phyloP scores from a whole-genome alignment of 2,329 filamentous ascomycete species.

The Tetracladium maxilliforme region DNA sequence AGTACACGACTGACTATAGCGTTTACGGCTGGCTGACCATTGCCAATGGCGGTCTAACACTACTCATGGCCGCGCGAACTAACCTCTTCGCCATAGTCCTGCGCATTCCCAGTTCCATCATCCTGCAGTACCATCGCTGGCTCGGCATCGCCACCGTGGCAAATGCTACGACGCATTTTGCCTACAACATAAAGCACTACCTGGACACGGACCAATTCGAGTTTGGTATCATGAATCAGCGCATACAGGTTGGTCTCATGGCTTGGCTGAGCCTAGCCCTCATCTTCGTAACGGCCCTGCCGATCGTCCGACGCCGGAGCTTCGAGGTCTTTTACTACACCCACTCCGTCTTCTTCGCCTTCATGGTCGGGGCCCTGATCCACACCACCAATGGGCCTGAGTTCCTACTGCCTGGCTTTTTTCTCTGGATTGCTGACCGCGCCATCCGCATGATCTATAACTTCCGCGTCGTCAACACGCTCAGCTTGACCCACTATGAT shows the following conservation, averaged over 20 bases:
- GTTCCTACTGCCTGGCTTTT: slow-evolving; percentile 9
- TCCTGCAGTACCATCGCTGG: slow-evolving; percentile 10
- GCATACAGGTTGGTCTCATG: slow-evolving; percentile 9
- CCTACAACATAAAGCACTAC: slow-evolving; percentile 8
- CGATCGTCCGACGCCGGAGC: slow-evolving; percentile 5
- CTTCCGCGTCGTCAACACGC: slow-evolving; percentile 5
- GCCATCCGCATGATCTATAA: slow-evolving; percentile 8
- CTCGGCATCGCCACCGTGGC: slow-evolving; percentile 9
- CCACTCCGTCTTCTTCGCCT: slow-evolving; percentile 10
- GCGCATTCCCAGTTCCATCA: slow-evolving; percentile 7
- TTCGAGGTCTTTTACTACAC: slow-evolving; percentile 12
- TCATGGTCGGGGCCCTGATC: slow-evolving; percentile 8
- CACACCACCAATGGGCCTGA: slow-evolving; percentile 10
- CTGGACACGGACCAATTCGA: slow-evolving; percentile 9
- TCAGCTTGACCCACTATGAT: slow-evolving; percentile 4
- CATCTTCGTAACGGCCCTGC: slow-evolving; percentile 9
- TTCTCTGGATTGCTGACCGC: slow-evolving; percentile 10
- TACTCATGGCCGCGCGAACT: slow-evolving; percentile 9
- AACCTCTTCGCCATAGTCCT: slow-evolving; percentile 9
- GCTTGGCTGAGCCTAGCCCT: slow-evolving; percentile 8
- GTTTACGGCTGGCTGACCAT: slow-evolving; percentile 13
- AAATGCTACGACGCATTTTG: slow-evolving; percentile 10
- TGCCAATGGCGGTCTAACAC: slow-evolving; percentile 10
- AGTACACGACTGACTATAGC: slow-evolving; percentile 11
- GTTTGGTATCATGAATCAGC: slow-evolving; percentile 4